Evolutionary conservation across 2,329 filamentous ascomycete genomes (phyloP).

Genomic region (Trematosphaeria pertusa): DNA sequence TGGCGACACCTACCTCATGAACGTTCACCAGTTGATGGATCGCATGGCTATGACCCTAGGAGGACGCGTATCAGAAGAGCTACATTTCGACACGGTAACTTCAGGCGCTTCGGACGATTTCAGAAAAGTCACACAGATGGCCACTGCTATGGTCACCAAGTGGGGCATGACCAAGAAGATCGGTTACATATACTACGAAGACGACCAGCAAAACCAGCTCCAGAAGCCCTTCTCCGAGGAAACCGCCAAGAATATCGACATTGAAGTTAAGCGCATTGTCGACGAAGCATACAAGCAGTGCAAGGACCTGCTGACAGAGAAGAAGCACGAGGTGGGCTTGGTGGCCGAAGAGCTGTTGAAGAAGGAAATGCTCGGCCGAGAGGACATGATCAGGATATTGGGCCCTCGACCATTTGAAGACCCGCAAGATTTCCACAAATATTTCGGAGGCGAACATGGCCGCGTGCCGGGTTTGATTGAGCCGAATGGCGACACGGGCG

Average conservation of each 20-base stretch:
- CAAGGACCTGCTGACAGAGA: conserved; percentile 79
- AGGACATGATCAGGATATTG: conserved; percentile 89
- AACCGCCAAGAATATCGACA: conserved; percentile 90
- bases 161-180: conserved; percentile 98
- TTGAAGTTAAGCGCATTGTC: conserved; percentile 89
- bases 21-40: conserved; percentile 93
- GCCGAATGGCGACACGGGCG: conserved; percentile 38
- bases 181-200: conserved; percentile 88
- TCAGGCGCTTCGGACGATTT: conserved; percentile 96
- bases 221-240: conserved; percentile 96
- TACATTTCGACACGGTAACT: conserved; percentile 96
- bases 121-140: conserved; percentile 96
- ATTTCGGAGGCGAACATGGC: conserved; percentile 66
- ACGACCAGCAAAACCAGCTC: conserved; percentile 78
- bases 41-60: conserved; percentile 99
- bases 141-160: conserved; percentile 97
- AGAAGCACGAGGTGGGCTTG: conserved; percentile 86
- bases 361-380: conserved; percentile 89
- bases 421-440: conserved; percentile 89
- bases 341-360: conserved; percentile 90
- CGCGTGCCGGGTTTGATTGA: conserved; percentile 43
- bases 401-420: conserved; percentile 87
- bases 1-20: conserved; percentile 94
- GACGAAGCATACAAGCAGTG: conserved; percentile 93
- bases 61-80: conserved; percentile 91